Conservation (phyloP, 1,139 yeast genomes). For the Kurtzmaniella quercitrusa region DNA sequence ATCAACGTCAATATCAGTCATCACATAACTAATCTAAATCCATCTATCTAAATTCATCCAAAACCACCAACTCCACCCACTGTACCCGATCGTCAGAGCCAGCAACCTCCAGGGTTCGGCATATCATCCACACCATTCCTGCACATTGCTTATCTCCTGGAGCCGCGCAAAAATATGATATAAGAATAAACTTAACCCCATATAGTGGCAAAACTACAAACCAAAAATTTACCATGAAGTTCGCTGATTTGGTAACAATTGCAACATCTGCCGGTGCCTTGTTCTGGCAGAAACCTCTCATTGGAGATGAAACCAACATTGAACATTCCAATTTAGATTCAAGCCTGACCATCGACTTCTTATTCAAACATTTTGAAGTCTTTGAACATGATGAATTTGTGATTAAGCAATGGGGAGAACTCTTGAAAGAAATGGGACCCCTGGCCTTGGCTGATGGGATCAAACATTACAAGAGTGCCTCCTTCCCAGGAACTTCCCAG, state of each 20-base stretch:
- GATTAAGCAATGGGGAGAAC: constrained; percentile 3
- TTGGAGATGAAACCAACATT: not conserved
- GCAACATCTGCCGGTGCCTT: not conserved
- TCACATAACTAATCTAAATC: no score
- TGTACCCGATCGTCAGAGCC: no score
- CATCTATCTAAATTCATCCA: no score
- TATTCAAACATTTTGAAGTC: not conserved
- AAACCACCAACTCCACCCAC: no score
- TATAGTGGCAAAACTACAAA: not conserved
- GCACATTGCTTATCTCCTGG: not conserved
- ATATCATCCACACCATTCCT: not conserved
- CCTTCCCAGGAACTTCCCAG: constrained; percentile 7
- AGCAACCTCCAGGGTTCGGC: not conserved
- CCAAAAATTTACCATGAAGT: not conserved
- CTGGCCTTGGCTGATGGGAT: constrained; percentile 2
- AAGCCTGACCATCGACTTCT: not conserved
- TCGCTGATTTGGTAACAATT: constrained; percentile 1
- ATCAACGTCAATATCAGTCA: no score
- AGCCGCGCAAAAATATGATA: not conserved
- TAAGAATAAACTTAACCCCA: not conserved
- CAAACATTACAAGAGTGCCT: constrained; percentile 2
- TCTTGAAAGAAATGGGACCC: constrained; percentile 5
- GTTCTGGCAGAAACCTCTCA: not conserved
- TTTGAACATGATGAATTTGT: not conserved
- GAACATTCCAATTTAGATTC: not conserved